These are phyloP conservation scores for Starmera caribaea DNA, from an alignment of 805 yeast genomes.

Conservation along the genomic window DNA sequence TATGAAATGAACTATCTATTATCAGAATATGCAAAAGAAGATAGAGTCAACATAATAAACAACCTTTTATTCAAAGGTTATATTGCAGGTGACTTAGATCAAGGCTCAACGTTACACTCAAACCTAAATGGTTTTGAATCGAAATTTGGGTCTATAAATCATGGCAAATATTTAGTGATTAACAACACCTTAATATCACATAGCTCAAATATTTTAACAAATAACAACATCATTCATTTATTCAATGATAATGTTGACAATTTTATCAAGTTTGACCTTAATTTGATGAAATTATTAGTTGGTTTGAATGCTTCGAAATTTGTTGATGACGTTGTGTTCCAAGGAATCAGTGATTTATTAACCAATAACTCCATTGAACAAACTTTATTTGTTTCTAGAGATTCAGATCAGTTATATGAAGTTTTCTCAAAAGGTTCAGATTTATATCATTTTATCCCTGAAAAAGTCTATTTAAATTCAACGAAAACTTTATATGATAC, in stretches of 20 bases:
- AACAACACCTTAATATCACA: constrained; percentile 25
- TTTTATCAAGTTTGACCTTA: constrained; percentile 24
- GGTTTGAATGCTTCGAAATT: constrained; percentile 53
- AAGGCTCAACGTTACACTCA: constrained; percentile 4
- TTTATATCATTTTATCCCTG: constrained; percentile 57
- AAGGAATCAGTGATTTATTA: constrained; percentile 45
- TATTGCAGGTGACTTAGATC: constrained; percentile 31
- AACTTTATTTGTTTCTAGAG: constrained; percentile 50
- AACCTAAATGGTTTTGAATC: constrained; percentile 20
- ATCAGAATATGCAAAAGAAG: constrained; percentile 21
- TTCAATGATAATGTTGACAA: constrained; percentile 21
- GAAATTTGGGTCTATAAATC: constrained; percentile 13
- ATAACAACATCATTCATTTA: constrained; percentile 41
- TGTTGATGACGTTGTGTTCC: constrained; percentile 60
- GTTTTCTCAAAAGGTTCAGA: constrained; percentile 25
- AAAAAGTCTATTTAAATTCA: constrained; percentile 21
- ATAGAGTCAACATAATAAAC: constrained; percentile 17
- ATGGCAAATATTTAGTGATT: constrained; percentile 26
- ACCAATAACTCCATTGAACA: constrained; percentile 41
- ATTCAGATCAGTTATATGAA: constrained; percentile 17
- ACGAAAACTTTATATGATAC: constrained; percentile 33
- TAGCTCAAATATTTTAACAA: constrained; percentile 30
- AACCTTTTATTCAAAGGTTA: constrained; percentile 31
- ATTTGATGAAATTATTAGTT: constrained; percentile 46
- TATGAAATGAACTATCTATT: constrained; percentile 37